Evolutionary conservation across 495 filamentous ascomycete genomes (phyloP), one percentile per base, ranked within the genome.

Genomic region (Parachaetomium inaequale): DNA sequence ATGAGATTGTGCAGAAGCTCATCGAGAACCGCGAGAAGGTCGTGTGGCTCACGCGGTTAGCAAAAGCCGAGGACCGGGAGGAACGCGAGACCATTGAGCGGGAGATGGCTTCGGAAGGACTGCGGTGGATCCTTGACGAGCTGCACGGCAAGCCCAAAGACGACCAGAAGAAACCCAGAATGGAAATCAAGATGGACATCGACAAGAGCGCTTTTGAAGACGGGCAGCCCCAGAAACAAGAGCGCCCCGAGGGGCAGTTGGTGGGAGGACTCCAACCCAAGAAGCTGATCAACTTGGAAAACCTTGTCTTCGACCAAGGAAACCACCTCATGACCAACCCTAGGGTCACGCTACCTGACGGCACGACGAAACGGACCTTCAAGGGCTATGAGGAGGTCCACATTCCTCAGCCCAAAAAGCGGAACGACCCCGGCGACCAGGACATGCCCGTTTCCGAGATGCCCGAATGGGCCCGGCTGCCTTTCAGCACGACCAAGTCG

Each of bases 321-420:
- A 98, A 96, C 66, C 94, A 99, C 78, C 81, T 98, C 19, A 98
- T 98, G 93, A 96, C 95, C 11, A 98, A 99, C 67, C 87, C 92
- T 3, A 96, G 89, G 72, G 93, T 98, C 51, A 91, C 89, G 64
- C 82, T 98, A n/a, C 94, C 94, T 1, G 90, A 96, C 68, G 94
- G 95, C 26, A 96, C 95, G 1, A 96, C 88, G 0, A 96, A 98
- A 74, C 84, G 91, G 14, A 91, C 89, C 0, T 96, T 96, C 77
- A 98, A 98, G 74, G 94, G 95, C 29, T 99, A 97, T 63, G 94
- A 98, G 73, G 94, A 99, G 71, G 96, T 97, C 60, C 94, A 97
- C 69, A 92, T 99, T 17, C 94, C 95, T 2, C 84, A 90, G 7
- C 94, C 94, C 17, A 94, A 96, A 73, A 84, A 86, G 54, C 91